Evolutionary conservation across 2,329 filamentous ascomycete genomes (phyloP).

Genomic region (Penicillium sumatraense): DNA sequence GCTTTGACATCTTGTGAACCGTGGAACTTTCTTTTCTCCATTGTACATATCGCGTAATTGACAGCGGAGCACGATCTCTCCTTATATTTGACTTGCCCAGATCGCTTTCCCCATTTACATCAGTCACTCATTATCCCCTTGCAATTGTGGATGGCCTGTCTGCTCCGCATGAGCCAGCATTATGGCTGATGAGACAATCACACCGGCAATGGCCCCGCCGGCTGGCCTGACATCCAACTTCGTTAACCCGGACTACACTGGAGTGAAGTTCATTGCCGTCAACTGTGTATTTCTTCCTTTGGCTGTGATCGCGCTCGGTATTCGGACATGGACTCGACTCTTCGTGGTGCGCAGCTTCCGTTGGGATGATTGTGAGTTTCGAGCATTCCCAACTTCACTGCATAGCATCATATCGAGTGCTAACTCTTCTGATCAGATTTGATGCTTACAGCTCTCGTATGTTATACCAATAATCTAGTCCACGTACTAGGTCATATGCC

Average conservation of each 20-base stretch:
- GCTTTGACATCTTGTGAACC: slow-evolving; percentile 12
- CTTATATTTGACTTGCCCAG: background rate
- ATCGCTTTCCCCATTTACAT: background rate
- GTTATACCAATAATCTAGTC: background rate
- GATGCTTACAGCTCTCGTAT: slow-evolving; percentile 30
- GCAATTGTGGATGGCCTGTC: slow-evolving; percentile 2
- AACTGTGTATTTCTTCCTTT: slow-evolving; percentile 34
- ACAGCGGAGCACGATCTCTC: background rate
- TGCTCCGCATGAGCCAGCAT: slow-evolving; percentile 6
- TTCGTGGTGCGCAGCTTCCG: slow-evolving; percentile 31
- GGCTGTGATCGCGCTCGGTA: slow-evolving; percentile 21
- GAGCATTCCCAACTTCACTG: background rate
- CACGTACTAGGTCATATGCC: background rate
- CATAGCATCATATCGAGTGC: background rate
- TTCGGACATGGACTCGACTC: slow-evolving; percentile 32
- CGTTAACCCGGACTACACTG: slow-evolving; percentile 29
- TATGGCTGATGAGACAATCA: slow-evolving; percentile 23
- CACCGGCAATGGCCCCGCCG: slow-evolving; percentile 31
- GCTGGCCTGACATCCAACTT: slow-evolving; percentile 31
- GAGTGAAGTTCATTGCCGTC: slow-evolving; percentile 29
- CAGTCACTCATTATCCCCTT: background rate
- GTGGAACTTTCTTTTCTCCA: background rate
- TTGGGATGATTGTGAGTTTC: slow-evolving; percentile 33
- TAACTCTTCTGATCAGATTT: slow-evolving; percentile 5
- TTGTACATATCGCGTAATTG: background rate